phyloP scores from a whole-genome alignment of 2,329 filamentous ascomycete species.

The Iodosphaeria phyllophila region DNA sequence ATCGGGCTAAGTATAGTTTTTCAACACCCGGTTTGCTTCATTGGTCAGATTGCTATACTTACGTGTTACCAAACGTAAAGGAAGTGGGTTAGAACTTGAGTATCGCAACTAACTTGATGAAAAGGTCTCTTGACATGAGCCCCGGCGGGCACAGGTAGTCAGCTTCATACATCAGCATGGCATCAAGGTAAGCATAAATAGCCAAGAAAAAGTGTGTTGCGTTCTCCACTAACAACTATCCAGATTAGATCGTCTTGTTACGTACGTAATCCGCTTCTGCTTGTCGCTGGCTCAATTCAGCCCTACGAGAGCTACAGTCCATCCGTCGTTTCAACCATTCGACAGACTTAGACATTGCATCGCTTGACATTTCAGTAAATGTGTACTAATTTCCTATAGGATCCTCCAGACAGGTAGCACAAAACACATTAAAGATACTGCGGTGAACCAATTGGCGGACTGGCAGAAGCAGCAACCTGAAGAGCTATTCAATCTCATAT shows the following conservation, averaged over 20 bases:
- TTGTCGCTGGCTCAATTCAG: background rate
- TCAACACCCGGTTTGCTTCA: too few species aligned
- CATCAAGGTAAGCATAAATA: slow-evolving; percentile 27
- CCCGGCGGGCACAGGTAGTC: too few species aligned
- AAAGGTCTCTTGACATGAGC: too few species aligned
- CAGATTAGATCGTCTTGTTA: slow-evolving; percentile 72
- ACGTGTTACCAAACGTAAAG: too few species aligned
- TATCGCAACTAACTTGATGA: too few species aligned
- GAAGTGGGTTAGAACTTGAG: too few species aligned
- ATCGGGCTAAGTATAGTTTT: too few species aligned
- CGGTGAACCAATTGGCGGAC: slow-evolving; percentile 89
- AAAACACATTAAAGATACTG: slow-evolving; percentile 86
- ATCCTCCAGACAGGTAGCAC: slow-evolving; percentile 96
- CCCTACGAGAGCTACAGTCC: slow-evolving; percentile 1
- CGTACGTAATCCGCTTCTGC: slow-evolving; percentile 37
- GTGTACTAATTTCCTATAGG: slow-evolving; percentile 23
- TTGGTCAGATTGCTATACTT: too few species aligned
- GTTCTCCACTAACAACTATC: slow-evolving; percentile 2
- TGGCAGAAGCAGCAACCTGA: slow-evolving; percentile 97
- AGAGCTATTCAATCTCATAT: slow-evolving; percentile 88
- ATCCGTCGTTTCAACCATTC: background rate
- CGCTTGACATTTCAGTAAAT: background rate
- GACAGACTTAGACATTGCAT: background rate
- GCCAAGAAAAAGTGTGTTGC: background rate
- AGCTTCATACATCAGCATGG: too few species aligned